These are phyloP conservation scores for Euphorbia schlechtendalii DNA, from an alignment of 441 rosid genomes.

Conservation along the genomic window DNA sequence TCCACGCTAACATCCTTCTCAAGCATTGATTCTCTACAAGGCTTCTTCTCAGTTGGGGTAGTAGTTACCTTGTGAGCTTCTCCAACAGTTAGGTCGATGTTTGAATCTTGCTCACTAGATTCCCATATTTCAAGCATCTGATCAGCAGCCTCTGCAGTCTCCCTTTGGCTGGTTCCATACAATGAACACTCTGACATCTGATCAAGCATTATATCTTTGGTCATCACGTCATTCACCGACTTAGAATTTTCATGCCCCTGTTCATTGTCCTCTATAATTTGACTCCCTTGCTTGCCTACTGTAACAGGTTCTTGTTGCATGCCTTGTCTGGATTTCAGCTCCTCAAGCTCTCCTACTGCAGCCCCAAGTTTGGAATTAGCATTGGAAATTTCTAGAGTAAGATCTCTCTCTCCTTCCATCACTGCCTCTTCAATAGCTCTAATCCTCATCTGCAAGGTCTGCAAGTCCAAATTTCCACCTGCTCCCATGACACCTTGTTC, in stretches of 20 bases:
- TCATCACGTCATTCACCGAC: constrained; percentile 54
- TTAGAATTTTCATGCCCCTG: constrained; percentile 34
- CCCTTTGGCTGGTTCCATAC: constrained; percentile 64
- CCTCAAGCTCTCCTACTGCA: constrained; percentile 50
- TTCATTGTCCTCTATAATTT: constrained; percentile 25
- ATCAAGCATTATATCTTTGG: constrained; percentile 93
- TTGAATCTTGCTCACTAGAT: constrained; percentile 32
- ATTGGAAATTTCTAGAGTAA: constrained; percentile 37
- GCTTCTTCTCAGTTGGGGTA: too few relatives aligned
- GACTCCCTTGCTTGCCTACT: constrained; percentile 22
- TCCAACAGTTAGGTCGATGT: constrained; percentile 39
- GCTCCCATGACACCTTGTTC: constrained; percentile 20
- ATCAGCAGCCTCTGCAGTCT: constrained; percentile 44
- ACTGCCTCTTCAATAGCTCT: constrained; percentile 58
- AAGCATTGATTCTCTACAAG: constrained; percentile 53
- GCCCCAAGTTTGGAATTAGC: constrained; percentile 45
- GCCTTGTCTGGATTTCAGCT: constrained; percentile 34
- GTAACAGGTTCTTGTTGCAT: too few relatives aligned
- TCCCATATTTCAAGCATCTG: constrained; percentile 64
- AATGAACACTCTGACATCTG: constrained; percentile 83
- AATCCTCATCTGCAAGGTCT: constrained; percentile 49
- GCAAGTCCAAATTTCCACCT: constrained; percentile 38
- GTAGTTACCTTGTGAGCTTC: constrained; percentile 34
- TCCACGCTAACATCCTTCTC: constrained; percentile 74
- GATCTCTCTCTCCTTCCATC: constrained; percentile 50